Evolutionary conservation across 1,284 basidiomycete species (phyloP).

Genomic region (Cutaneotrichosporon cutaneum): DNA sequence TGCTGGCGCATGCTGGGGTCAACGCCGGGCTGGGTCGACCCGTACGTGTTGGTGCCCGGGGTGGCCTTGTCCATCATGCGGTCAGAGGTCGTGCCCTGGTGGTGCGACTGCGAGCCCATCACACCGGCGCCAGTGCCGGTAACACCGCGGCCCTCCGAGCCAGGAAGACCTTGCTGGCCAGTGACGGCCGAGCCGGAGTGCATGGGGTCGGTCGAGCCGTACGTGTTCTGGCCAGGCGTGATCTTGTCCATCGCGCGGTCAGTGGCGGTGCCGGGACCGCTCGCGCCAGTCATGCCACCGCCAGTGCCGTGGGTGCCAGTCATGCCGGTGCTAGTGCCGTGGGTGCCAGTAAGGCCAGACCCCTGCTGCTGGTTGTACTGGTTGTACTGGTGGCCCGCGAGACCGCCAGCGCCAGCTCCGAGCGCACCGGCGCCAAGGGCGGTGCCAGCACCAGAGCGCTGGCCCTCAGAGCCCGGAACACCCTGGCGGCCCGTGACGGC

Average conservation of each 20-base stretch:
- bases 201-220: not conserved
- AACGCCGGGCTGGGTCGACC: not conserved
- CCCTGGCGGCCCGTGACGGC: not conserved
- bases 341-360: not conserved
- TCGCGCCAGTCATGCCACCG: not conserved
- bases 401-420: conserved; percentile 6
- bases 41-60: not conserved
- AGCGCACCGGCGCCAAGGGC: not conserved
- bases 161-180: not conserved
- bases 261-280: not conserved
- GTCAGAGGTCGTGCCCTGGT: not conserved
- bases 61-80: not conserved
- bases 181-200: not conserved
- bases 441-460: not conserved
- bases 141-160: not conserved
- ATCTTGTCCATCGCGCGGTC: not conserved
- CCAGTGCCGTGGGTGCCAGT: conserved; percentile 1
- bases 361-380: not conserved
- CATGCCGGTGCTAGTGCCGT: not conserved
- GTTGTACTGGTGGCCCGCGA: conserved; percentile 6
- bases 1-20: too few species aligned
- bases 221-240: not conserved
- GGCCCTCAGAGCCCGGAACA: not conserved
- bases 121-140: not conserved
- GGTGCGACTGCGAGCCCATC: too few species aligned